Evolutionary conservation across 2,329 filamentous ascomycete genomes (phyloP).

Genomic region (Neonectria magnoliae): DNA sequence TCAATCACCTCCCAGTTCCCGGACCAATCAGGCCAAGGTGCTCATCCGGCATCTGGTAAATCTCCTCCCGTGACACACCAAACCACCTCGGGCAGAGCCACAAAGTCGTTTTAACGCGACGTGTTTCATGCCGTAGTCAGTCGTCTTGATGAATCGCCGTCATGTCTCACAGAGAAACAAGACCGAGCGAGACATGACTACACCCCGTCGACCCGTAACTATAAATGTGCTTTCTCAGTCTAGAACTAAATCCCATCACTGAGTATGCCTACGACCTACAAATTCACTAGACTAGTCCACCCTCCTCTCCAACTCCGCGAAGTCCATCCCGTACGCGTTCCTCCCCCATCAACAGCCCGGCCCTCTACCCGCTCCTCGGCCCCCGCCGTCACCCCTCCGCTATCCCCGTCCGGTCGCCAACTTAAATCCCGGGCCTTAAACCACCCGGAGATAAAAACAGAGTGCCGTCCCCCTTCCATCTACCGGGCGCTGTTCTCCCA

Average conservation of each 20-base stretch:
- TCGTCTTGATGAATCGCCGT: not conserved
- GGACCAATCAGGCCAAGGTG: slow-evolving; percentile 8
- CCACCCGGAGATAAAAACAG: slow-evolving; percentile 15
- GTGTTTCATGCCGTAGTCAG: not conserved
- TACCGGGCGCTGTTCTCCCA: not conserved
- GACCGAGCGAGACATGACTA: not conserved
- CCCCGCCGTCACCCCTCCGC: not conserved
- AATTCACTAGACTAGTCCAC: not conserved
- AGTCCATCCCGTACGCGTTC: not conserved
- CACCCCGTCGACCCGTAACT: too few species aligned
- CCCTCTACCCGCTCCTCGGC: not conserved
- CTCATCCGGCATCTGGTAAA: not conserved
- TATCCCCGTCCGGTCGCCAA: not conserved
- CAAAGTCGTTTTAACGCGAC: too few species aligned
- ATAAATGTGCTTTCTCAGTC: too few species aligned
- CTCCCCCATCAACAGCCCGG: not conserved
- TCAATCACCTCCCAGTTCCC: not conserved
- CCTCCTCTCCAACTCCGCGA: too few species aligned
- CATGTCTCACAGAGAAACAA: not conserved
- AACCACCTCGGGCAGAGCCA: too few species aligned
- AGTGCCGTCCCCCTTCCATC: not conserved
- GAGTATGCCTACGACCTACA: not conserved
- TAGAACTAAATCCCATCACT: not conserved
- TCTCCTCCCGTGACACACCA: not conserved
- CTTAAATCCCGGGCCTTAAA: not conserved